A percentile compares a stretch with the other conserved stretches of the same genome.
Evolutionary conservation across 495 filamentous ascomycete species (phyloP).

Genomic region (Astrocystis sublimbata): DNA sequence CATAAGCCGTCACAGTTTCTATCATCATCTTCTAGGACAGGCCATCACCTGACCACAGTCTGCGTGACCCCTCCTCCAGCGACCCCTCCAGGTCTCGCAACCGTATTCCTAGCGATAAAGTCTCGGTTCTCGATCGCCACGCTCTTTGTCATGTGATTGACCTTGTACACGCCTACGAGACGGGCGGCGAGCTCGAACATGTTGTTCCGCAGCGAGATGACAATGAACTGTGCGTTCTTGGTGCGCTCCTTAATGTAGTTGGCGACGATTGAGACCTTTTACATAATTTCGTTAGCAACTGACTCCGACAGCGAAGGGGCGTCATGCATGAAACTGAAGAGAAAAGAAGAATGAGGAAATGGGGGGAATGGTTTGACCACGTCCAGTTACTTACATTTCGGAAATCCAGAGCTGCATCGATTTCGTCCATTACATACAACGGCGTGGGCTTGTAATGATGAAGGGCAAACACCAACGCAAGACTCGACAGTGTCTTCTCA

Average conservation of each 20-base stretch:
- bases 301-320: neutral
- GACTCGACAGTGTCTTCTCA: constrained; percentile 92
- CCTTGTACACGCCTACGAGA: constrained; percentile 96
- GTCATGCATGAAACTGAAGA: neutral
- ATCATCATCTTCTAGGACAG: neutral
- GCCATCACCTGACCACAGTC: constrained; percentile 18
- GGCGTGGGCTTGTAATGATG: constrained; percentile 99
- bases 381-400: constrained; percentile 79
- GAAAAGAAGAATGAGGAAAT: neutral
- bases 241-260: constrained; percentile 98
- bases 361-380: neutral
- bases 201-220: constrained; percentile 96
- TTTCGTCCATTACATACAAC: constrained; percentile 99
- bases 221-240: constrained; percentile 98
- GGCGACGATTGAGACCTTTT: constrained; percentile 92
- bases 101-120: constrained; percentile 55
- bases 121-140: constrained; percentile 93
- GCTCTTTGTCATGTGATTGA: constrained; percentile 99
- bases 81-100: constrained; percentile 14
- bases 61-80: constrained; percentile 16
- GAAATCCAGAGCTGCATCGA: constrained; percentile 97
- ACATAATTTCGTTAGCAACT: neutral
- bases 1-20: neutral
- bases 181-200: constrained; percentile 98
- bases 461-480: constrained; percentile 94